phyloP scores from a whole-genome alignment of 192 early-diverging fungal species.

The Umbelopsis vinacea region DNA sequence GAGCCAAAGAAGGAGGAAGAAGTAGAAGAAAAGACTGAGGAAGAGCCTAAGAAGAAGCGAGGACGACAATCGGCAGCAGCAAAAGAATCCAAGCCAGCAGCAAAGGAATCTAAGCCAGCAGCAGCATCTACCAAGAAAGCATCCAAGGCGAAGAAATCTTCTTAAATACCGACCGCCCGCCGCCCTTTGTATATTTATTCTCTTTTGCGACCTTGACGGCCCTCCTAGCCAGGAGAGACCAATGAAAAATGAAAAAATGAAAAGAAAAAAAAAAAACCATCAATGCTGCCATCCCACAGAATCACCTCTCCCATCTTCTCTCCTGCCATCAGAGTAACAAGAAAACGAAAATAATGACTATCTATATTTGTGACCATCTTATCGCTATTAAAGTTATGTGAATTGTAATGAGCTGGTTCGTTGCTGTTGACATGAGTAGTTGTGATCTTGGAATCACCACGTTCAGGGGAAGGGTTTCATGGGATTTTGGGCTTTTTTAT shows the following conservation, averaged over 20 bases:
- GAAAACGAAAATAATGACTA: not conserved
- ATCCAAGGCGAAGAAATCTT: conserved; percentile 1
- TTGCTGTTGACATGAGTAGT: no score
- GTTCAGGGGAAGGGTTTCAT: no score
- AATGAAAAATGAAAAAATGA: no score
- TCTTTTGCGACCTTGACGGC: not conserved
- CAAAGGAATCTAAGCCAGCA: not conserved
- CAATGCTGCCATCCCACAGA: no score
- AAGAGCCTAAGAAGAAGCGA: conserved; percentile 6
- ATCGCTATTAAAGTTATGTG: not conserved
- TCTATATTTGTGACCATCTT: not conserved
- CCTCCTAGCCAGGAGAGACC: not conserved
- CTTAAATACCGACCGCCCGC: not conserved
- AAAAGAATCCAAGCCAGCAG: not conserved
- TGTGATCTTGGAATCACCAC: no score
- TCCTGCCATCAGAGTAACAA: not conserved
- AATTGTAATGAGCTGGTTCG: not conserved
- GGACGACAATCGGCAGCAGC: not conserved
- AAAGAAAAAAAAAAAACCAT: no score
- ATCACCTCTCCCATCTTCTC: no score
- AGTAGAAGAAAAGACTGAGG: not conserved
- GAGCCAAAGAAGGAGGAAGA: not conserved
- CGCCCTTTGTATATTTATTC: not conserved
- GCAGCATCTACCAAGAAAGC: not conserved
- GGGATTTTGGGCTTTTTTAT: no score